Base-by-base conservation (phyloP, 345 rosid genomes). In the Hypericum perforatum region DNA sequence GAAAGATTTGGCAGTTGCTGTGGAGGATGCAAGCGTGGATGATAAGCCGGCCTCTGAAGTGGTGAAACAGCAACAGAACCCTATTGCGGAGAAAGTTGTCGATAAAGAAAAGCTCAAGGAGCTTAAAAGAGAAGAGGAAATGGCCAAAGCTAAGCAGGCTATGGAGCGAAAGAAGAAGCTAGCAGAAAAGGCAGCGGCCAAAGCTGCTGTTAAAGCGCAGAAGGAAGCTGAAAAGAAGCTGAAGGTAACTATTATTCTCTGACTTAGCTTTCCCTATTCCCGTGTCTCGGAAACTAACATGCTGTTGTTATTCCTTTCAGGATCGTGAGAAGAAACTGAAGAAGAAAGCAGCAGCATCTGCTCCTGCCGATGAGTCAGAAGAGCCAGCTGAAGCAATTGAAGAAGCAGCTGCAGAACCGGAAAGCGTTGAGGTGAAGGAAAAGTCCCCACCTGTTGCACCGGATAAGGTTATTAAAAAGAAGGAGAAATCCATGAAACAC, bases 221-320 rank as follows among this genome's bases (percentile, higher is more conserved):
- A 91, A 81, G 80, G 98, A 91, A 62, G 94, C 92, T 56, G 95
- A 89, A 64, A 94, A 79, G 80, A 89, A 84, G 75, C 78, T 71
- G 8, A 83, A 86, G 99, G 97, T 40, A 82, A 74, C 69, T 76
- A 56, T 49, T 14, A 5, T 8, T 41, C n/a, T 16, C 14, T 5
- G 9, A 53, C 29, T 8, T 36, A 40, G 8, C 5, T 45, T 52
- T 49, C 16, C 52, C 16, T 16, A 43, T 53, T 32, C 15, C 11
- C 12, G 42, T 44, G 45, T 7, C 15, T 5, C 12, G 22, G 22
- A 61, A 51, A 44, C 64, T 68, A 41, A 69, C 39, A 22, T 0
- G 2, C 42, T n/a, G 9, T 16, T 39, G 37, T 36, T n/a, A 9
- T 68, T 38, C 61, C 43, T 63, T 62, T 58, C 95, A 92, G 98